Evolutionary conservation across 1,139 yeast species (phyloP), one percentile per base, ranked within the genome.

Genomic region (Suhomyces wounanorum): DNA sequence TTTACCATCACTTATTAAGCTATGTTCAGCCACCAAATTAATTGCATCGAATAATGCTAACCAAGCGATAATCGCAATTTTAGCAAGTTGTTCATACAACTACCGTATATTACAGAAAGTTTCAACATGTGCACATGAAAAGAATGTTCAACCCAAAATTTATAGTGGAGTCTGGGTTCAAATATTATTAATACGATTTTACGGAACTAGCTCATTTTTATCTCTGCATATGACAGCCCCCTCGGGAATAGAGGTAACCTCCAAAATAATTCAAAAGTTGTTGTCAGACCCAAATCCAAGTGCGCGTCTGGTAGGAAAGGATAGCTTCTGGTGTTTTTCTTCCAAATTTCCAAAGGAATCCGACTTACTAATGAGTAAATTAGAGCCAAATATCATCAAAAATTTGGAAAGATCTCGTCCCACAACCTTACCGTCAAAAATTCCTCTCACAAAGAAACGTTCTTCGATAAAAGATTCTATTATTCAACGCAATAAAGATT

Each of bases 21-120:
- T 89, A 31, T 78, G 95, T 17, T 78, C 90, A 3, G 83, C 92
- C 0, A 84, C 96, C 1, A 94, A 94, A 64, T 83, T 83, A 55
- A 85, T 94, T 30, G 81, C 96, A 0, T 88, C 92, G 13, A 80
- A 82, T 40, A 83, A 86, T 58, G 95, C 97, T 0, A 81, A 85
- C 61, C 78, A 83, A 59, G 82, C 87, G 0, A 70, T 86, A n/a
- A 79, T 82, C 49, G 79, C 87, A 0, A 71, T 94, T 43, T 69
- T 89, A 33, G 69, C 81, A 3, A 77, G 84, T 57, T 72, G 84
- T 17, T 74, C 85, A 6, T 83, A 78, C 62, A 79, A 79, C 49
- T 63, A 72, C n/a, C 79, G 84, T 56, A 63, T 81, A 14, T 66
- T 89, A 44, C 78, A 73, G 48, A 81, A 78, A 46, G 75, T 89